phyloP scores from a whole-genome alignment of 2,329 filamentous ascomycete species.

The Fusarium sp. region DNA sequence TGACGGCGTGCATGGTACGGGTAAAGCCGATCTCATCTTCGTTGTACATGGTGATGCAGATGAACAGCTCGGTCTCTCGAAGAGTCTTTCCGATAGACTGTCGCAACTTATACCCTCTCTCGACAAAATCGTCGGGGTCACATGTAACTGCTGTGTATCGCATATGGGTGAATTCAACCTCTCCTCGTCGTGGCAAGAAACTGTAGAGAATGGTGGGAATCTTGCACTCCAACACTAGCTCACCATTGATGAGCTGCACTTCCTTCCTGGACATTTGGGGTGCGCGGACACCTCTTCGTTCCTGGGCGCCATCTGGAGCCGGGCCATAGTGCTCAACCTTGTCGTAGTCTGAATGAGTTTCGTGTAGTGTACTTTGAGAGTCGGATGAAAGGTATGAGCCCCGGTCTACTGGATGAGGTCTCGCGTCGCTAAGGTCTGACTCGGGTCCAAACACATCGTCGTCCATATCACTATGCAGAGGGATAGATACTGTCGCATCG shows the following conservation, averaged over 20 bases:
- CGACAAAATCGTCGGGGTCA: slow-evolving; percentile 93
- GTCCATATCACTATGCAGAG: slow-evolving; percentile 67
- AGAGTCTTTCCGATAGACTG: slow-evolving; percentile 88
- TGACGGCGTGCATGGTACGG: slow-evolving; percentile 97
- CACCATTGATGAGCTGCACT: slow-evolving; percentile 95
- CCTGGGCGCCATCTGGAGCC: slow-evolving; percentile 87
- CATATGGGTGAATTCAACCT: slow-evolving; percentile 98
- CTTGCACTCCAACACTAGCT: slow-evolving; percentile 98
- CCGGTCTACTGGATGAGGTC: slow-evolving; percentile 62
- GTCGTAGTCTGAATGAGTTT: slow-evolving; percentile 54
- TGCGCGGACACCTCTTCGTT: slow-evolving; percentile 85
- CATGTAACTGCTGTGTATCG: slow-evolving; percentile 98
- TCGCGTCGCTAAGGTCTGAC: slow-evolving; percentile 65
- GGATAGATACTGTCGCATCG: slow-evolving; percentile 79
- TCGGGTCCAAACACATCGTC: slow-evolving; percentile 82
- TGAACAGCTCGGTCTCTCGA: slow-evolving; percentile 94
- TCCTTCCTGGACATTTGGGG: slow-evolving; percentile 94
- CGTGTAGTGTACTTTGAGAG: slow-evolving; percentile 68
- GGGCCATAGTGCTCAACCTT: slow-evolving; percentile 87
- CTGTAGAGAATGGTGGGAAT: slow-evolving; percentile 98
- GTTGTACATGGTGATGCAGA: slow-evolving; percentile 99
- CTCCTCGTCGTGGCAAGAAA: slow-evolving; percentile 91
- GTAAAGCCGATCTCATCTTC: slow-evolving; percentile 98
- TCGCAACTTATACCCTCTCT: slow-evolving; percentile 89
- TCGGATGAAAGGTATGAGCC: slow-evolving; percentile 67